Percentiles rank a stretch among this genome's conserved stretches.
These are phyloP conservation scores for Apiospora marii DNA, from an alignment of 2,329 filamentous ascomycete species.

Conservation along the genomic window DNA sequence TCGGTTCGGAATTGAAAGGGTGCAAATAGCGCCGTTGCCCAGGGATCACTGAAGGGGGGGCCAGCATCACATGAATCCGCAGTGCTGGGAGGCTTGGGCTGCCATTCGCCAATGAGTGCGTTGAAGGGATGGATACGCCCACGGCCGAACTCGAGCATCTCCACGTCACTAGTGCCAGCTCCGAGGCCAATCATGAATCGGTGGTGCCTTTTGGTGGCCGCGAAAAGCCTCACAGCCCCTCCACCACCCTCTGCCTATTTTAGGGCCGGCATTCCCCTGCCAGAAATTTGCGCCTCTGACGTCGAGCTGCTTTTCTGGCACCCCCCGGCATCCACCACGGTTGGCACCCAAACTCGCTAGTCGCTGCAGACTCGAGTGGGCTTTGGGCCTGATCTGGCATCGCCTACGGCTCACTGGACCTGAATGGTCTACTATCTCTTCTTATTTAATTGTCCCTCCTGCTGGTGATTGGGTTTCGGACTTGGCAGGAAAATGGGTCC, in stretches of 20 bases:
- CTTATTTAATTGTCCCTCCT: background rate
- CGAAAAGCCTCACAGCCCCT: slow-evolving; percentile 20
- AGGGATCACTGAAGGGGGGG: background rate
- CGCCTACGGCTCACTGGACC: background rate
- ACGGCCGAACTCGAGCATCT: slow-evolving; percentile 8
- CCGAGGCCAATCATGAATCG: background rate
- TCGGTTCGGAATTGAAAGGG: background rate
- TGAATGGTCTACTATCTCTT: slow-evolving; percentile 2
- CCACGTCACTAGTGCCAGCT: slow-evolving; percentile 3
- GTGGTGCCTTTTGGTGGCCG: background rate
- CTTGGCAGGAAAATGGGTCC: slow-evolving; percentile 16
- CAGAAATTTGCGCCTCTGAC: slow-evolving; percentile 17
- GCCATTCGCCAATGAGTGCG: background rate
- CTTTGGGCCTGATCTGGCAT: slow-evolving; percentile 18
- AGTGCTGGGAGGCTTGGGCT: background rate
- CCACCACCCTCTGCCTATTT: slow-evolving; percentile 12
- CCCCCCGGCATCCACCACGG: background rate
- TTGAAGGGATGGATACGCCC: background rate
- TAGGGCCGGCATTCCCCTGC: slow-evolving; percentile 21
- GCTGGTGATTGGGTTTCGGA: slow-evolving; percentile 16
- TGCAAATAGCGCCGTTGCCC: background rate
- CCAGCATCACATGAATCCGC: slow-evolving; percentile 3
- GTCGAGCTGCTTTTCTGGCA: slow-evolving; percentile 11
- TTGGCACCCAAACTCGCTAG: slow-evolving; percentile 14
- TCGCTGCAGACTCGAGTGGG: background rate